phyloP scores from a whole-genome alignment of 108 stramenopile species.

The Discostella pseudostelligera region DNA sequence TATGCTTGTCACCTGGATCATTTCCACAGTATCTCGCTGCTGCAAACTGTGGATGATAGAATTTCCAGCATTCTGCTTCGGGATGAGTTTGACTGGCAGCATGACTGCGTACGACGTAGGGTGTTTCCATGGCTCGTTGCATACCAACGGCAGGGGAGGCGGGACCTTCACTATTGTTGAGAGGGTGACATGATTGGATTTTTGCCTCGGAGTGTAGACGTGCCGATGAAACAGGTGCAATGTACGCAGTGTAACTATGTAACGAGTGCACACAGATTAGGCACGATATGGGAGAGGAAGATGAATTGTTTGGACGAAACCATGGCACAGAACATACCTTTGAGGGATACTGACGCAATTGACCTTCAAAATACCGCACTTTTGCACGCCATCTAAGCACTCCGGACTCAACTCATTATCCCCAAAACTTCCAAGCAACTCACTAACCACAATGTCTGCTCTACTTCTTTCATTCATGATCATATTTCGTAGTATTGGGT shows the following conservation, averaged over 20 bases:
- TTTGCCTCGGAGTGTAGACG: slow-evolving; percentile 85
- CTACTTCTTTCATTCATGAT: slow-evolving; percentile 16
- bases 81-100: slow-evolving; percentile 84
- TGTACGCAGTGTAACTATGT: slow-evolving; percentile 77
- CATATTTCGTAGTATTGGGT: slow-evolving; percentile 39
- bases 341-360: slow-evolving; percentile 71
- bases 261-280: background rate
- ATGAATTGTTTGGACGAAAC: no score
- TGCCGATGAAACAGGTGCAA: slow-evolving; percentile 90
- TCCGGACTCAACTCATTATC: slow-evolving; percentile 99
- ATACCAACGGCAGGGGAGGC: slow-evolving; percentile 59
- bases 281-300: background rate
- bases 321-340: slow-evolving; percentile 26
- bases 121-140: slow-evolving; percentile 90
- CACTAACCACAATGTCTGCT: slow-evolving; percentile 94
- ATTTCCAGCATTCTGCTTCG: slow-evolving; percentile 85
- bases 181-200: slow-evolving; percentile 57
- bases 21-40: background rate
- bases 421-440: slow-evolving; percentile 95
- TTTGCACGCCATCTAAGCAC: slow-evolving; percentile 93
- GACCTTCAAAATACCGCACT: slow-evolving; percentile 69
- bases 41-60: slow-evolving; percentile 75
- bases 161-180: slow-evolving; percentile 44
- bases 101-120: slow-evolving; percentile 95
- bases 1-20: background rate